Conservation (phyloP, 352 stramenopile species). For the Pythium dissotocum region DNA sequence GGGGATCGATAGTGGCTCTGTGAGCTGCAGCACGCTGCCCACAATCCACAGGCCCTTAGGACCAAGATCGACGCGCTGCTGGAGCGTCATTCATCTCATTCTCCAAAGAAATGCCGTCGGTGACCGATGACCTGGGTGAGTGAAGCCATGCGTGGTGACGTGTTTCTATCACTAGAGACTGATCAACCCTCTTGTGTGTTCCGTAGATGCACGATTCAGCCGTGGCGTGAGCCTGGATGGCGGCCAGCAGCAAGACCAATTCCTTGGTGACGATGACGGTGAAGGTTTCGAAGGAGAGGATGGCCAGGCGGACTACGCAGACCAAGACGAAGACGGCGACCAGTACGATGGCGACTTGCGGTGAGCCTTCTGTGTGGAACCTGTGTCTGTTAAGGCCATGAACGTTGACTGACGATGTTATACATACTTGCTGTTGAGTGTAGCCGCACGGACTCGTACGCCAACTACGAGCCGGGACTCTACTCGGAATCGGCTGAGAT, state of each 20-base stretch:
- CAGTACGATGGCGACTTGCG: conserved; percentile 5
- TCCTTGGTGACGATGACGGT: conserved; percentile 14
- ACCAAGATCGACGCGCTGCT: neutral
- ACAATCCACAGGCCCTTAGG: neutral
- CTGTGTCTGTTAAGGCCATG: too few relatives aligned
- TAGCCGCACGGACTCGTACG: conserved; percentile 30
- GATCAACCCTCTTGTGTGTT: neutral
- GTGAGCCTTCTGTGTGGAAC: neutral
- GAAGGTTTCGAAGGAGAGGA: conserved; percentile 15
- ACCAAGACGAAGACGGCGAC: conserved; percentile 6
- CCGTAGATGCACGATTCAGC: conserved; percentile 45
- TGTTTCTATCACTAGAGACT: neutral
- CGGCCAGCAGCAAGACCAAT: conserved; percentile 27
- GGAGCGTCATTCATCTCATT: neutral
- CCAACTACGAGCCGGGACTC: conserved; percentile 31
- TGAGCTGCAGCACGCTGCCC: neutral
- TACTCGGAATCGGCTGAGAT: conserved; percentile 74
- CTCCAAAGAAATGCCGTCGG: neutral
- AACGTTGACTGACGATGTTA: neutral
- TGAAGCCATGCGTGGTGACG: neutral
- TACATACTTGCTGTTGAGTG: too few relatives aligned
- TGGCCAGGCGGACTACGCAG: conserved; percentile 13
- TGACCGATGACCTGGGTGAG: neutral
- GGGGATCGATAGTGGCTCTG: neutral
- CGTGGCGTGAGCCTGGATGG: conserved; percentile 38